Conservation (phyloP, 805 yeast species). For the Millerozyma miso region DNA sequence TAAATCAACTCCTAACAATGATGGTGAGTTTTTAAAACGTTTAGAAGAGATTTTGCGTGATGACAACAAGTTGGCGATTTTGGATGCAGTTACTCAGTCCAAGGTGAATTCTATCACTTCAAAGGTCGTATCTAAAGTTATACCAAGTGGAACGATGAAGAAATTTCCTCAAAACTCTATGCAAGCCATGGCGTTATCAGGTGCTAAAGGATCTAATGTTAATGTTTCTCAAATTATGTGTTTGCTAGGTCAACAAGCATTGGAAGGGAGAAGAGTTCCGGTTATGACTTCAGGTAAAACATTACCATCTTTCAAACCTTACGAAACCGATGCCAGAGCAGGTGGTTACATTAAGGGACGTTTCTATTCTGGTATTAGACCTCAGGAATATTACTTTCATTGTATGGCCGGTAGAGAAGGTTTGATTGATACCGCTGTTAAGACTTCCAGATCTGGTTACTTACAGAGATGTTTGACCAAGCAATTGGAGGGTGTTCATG, state of each 20-base stretch:
- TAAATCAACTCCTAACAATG: constrained; percentile 40
- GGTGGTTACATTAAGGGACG: constrained; percentile 98
- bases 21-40: constrained; percentile 78
- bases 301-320: constrained; percentile 92
- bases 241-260: constrained; percentile 96
- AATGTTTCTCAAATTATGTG: constrained; percentile 99
- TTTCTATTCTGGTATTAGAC: constrained; percentile 95
- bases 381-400: constrained; percentile 99
- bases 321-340: constrained; percentile 94
- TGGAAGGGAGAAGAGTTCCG: constrained; percentile 99
- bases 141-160: constrained; percentile 95
- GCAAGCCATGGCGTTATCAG: constrained; percentile 99
- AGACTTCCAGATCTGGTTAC: constrained; percentile 97
- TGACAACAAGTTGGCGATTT: constrained; percentile 82
- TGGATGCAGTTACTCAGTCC: constrained; percentile 93
- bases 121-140: constrained; percentile 90
- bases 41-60: constrained; percentile 94
- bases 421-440: constrained; percentile 97
- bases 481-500: constrained; percentile 95
- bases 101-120: constrained; percentile 90
- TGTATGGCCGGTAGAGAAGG: constrained; percentile 99
- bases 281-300: constrained; percentile 99
- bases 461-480: constrained; percentile 97
- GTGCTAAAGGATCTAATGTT: constrained; percentile 98
- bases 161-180: constrained; percentile 92